These are phyloP conservation scores for Fonticula alba DNA, from an alignment of 78 protist species.

Conservation along the genomic window DNA sequence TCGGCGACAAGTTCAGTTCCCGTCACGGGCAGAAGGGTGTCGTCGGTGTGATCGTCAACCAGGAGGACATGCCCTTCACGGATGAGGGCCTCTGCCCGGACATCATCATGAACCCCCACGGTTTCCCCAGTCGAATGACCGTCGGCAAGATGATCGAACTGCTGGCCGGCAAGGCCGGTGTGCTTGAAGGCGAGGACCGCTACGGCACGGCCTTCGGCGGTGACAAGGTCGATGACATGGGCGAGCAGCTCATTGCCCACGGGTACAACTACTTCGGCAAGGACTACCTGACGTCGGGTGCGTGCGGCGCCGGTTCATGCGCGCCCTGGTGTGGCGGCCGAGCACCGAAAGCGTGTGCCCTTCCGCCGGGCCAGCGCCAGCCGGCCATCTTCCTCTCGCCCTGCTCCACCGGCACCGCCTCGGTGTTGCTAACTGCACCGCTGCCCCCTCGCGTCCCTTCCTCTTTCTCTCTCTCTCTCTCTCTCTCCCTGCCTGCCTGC, in stretches of 20 bases:
- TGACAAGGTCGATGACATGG: slow-evolving; percentile 55
- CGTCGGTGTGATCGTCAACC: slow-evolving; percentile 80
- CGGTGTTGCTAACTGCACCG: no score
- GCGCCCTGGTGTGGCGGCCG: no score
- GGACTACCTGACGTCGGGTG: slow-evolving; percentile 76
- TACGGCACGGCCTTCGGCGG: slow-evolving; percentile 80
- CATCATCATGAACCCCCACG: slow-evolving; percentile 99
- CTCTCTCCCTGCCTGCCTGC: background rate
- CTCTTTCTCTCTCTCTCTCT: no score
- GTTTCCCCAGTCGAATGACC: slow-evolving; percentile 84
- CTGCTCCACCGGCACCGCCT: no score
- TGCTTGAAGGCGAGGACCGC: slow-evolving; percentile 33
- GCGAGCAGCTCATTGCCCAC: slow-evolving; percentile 37
- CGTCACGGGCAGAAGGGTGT: slow-evolving; percentile 99
- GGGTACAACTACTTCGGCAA: slow-evolving; percentile 94
- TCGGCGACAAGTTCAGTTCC: slow-evolving; percentile 97
- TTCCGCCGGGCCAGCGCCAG: no score
- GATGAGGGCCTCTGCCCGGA: slow-evolving; percentile 95
- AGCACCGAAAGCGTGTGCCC: no score
- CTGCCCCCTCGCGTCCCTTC: no score
- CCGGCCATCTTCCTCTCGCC: no score
- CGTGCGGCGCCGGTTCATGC: no score
- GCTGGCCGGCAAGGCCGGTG: slow-evolving; percentile 84
- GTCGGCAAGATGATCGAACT: slow-evolving; percentile 97
- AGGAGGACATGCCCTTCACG: slow-evolving; percentile 94